These are phyloP conservation scores for Fusarium xyrophilum DNA, from an alignment of 2,329 filamentous ascomycete species.

Conservation along the genomic window DNA sequence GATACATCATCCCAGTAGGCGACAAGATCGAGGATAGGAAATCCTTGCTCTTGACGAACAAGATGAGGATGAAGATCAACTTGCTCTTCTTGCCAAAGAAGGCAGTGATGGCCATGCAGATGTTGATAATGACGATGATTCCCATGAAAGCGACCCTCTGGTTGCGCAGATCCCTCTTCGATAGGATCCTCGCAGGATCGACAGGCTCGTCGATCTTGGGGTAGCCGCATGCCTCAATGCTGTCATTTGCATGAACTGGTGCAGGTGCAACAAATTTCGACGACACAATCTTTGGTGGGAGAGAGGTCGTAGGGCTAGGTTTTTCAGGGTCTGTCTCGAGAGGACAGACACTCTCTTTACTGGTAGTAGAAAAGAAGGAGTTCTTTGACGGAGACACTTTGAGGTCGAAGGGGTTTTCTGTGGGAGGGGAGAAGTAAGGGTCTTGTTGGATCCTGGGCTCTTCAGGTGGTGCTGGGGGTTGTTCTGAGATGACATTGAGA, in stretches of 20 bases:
- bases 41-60: conserved; percentile 37
- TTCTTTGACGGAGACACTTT: background rate
- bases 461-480: background rate
- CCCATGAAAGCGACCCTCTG: conserved; percentile 28
- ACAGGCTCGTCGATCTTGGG: conserved; percentile 28
- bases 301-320: background rate
- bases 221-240: conserved; percentile 24
- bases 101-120: conserved; percentile 22
- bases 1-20: conserved; percentile 15
- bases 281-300: background rate
- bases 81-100: conserved; percentile 33
- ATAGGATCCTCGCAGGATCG: conserved; percentile 25
- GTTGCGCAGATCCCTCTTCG: conserved; percentile 18
- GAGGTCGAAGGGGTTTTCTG: background rate
- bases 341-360: background rate
- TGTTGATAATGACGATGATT: conserved; percentile 22
- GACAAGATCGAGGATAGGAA: conserved; percentile 30
- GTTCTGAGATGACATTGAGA: background rate
- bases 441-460: background rate
- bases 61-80: conserved; percentile 17
- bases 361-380: background rate
- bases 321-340: background rate
- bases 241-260: background rate
- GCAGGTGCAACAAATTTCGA: background rate
- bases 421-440: background rate